A percentile compares a stretch with the other conserved stretches of the same genome.
phyloP scores from a whole-genome alignment of 768 basidiomycete species.

The Pholiota molesta region DNA sequence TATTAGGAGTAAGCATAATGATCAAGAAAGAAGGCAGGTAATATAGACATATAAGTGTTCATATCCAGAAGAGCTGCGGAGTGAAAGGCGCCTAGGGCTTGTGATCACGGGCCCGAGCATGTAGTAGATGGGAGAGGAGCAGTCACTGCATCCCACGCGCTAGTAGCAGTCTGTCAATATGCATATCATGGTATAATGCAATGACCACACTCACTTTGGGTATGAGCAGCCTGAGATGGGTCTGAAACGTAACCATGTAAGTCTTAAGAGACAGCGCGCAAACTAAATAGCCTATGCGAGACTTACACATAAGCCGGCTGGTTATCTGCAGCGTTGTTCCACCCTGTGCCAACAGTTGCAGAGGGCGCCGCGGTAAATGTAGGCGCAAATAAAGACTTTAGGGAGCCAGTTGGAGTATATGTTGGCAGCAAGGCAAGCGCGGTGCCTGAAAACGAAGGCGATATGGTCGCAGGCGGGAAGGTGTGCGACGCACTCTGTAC shows the following conservation, averaged over 20 bases:
- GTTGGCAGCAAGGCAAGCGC: constrained; percentile 59
- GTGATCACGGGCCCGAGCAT: constrained; percentile 30
- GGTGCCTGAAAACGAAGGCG: constrained; percentile 53
- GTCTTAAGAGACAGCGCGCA: background rate
- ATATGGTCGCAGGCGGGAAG: constrained; percentile 69
- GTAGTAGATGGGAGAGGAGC: constrained; percentile 48
- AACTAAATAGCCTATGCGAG: background rate
- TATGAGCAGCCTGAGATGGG: constrained; percentile 67
- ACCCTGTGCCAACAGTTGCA: constrained; percentile 67
- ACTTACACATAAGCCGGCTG: constrained; percentile 55
- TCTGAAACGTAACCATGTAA: constrained; percentile 24
- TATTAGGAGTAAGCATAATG: background rate
- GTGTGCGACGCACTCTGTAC: constrained; percentile 49
- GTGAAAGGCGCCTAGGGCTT: background rate
- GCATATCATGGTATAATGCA: constrained; percentile 2
- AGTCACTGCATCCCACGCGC: constrained; percentile 61
- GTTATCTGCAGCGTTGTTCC: constrained; percentile 73
- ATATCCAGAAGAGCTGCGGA: background rate
- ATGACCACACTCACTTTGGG: constrained; percentile 44
- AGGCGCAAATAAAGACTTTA: constrained; percentile 64
- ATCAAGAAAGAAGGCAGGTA: background rate
- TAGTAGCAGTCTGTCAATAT: constrained; percentile 21
- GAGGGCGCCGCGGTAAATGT: constrained; percentile 62
- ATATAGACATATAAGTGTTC: background rate
- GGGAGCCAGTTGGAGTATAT: constrained; percentile 70